A percentile compares a stretch with the other conserved stretches of the same genome.
These are phyloP conservation scores for Trichosporon ovoides DNA, from an alignment of 1,284 basidiomycete species.

Conservation along the genomic window DNA sequence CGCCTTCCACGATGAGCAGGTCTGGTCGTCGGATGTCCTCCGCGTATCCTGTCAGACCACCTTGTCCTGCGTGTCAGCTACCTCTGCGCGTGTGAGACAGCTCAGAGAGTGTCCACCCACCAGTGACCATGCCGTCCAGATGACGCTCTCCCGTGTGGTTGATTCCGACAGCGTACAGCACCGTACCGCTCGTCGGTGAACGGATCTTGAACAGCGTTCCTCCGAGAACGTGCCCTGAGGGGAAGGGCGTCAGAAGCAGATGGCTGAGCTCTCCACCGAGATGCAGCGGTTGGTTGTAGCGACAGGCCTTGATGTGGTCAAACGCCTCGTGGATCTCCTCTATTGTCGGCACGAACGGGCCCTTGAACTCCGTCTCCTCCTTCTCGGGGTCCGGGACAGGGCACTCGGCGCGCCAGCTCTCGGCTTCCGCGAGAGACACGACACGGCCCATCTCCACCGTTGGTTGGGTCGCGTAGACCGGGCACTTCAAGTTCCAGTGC, in stretches of 20 bases:
- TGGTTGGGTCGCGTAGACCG: slow-evolving; percentile 92
- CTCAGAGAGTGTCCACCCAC: slow-evolving; percentile 28
- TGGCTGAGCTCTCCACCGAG: slow-evolving; percentile 66
- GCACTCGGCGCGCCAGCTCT: slow-evolving; percentile 70
- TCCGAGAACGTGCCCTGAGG: slow-evolving; percentile 90
- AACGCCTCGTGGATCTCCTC: slow-evolving; percentile 93
- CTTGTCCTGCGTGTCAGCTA: slow-evolving; percentile 52
- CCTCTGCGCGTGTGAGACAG: too few species aligned
- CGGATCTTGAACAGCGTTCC: slow-evolving; percentile 98
- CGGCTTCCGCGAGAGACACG: slow-evolving; percentile 74
- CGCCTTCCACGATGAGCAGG: slow-evolving; percentile 87
- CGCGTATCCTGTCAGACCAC: slow-evolving; percentile 50
- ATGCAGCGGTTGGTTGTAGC: slow-evolving; percentile 93
- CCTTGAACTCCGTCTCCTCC: slow-evolving; percentile 25
- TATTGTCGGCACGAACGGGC: slow-evolving; percentile 56
- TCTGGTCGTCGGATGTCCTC: slow-evolving; percentile 85
- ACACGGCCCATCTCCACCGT: slow-evolving; percentile 95
- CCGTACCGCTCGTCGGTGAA: slow-evolving; percentile 90
- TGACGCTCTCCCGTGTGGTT: slow-evolving; percentile 97
- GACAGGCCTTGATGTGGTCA: slow-evolving; percentile 81
- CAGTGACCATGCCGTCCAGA: slow-evolving; percentile 79
- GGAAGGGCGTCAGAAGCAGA: slow-evolving; percentile 91
- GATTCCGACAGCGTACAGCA: slow-evolving; percentile 91
- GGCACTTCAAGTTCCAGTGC: slow-evolving; percentile 79
- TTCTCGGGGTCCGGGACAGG: slow-evolving; percentile 51